Evolutionary conservation across 2,329 filamentous ascomycete species (phyloP).

Genomic region (Colletotrichum sp.): DNA sequence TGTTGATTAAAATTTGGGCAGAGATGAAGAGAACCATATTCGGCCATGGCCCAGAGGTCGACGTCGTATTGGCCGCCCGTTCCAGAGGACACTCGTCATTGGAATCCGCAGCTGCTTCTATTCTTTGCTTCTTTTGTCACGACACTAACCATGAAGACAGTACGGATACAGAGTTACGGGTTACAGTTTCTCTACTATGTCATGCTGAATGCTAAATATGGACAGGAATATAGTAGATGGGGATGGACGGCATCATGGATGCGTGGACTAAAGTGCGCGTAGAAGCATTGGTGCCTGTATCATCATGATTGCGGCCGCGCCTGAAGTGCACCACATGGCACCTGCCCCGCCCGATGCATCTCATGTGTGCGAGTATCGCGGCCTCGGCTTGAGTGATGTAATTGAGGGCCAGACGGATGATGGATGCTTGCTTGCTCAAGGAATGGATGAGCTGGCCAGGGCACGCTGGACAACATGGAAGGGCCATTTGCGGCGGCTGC

Average conservation of each 20-base stretch:
- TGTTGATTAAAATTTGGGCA: constrained; percentile 3
- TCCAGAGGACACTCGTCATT: not conserved
- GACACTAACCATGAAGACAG: not conserved
- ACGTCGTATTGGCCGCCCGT: constrained; percentile 3
- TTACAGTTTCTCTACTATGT: not conserved
- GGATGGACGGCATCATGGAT: not conserved
- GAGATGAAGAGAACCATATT: constrained; percentile 10
- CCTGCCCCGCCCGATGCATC: not conserved
- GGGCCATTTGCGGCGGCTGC: not conserved
- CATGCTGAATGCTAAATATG: constrained; percentile 13
- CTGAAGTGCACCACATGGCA: not conserved
- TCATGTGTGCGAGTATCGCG: not conserved
- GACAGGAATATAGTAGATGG: not conserved
- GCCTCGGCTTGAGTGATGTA: constrained; percentile 1
- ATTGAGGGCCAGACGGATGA: not conserved
- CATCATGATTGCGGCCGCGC: constrained; percentile 3
- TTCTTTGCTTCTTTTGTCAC: not conserved
- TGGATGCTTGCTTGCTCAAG: not conserved
- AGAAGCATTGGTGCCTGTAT: not conserved
- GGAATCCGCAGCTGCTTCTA: not conserved
- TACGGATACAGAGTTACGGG: not conserved
- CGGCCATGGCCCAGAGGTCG: not conserved
- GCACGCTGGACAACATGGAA: not conserved
- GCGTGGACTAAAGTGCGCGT: not conserved
- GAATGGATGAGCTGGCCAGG: not conserved